Conservation (phyloP, 2,329 filamentous ascomycete genomes). For the Canariomyces notabilis region DNA sequence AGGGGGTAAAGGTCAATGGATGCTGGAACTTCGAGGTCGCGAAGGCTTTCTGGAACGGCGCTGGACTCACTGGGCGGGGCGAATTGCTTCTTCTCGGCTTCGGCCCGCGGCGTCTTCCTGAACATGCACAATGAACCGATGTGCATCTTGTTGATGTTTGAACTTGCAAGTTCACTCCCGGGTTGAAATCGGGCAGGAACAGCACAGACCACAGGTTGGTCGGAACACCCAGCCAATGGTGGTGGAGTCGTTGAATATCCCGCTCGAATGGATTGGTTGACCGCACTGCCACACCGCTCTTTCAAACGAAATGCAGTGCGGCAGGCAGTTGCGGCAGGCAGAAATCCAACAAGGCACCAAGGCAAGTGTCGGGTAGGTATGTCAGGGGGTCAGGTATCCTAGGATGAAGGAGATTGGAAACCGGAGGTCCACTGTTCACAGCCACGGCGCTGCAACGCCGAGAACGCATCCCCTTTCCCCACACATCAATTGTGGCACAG, state of each 20-base stretch:
- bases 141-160: not conserved
- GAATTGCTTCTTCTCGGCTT: too few species aligned
- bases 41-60: too few species aligned
- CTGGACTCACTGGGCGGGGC: too few species aligned
- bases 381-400: too few species aligned
- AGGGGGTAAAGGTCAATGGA: too few species aligned
- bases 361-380: too few species aligned
- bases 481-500: not conserved
- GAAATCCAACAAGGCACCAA: too few species aligned
- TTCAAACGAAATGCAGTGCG: not conserved
- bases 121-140: too few species aligned
- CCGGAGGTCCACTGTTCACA: not conserved
- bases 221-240: not conserved
- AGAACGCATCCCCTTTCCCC: not conserved
- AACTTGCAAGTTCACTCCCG: too few species aligned
- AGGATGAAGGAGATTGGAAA: too few species aligned
- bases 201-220: not conserved
- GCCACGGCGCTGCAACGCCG: not conserved
- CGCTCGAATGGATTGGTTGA: not conserved
- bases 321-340: not conserved
- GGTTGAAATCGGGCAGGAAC: not conserved
- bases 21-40: too few species aligned
- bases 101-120: too few species aligned
- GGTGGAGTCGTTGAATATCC: slow-evolving; percentile 3
- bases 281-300: slow-evolving; percentile 16